Base-by-base conservation (phyloP, 441 rosid genomes). In the Capsella rubella region DNA sequence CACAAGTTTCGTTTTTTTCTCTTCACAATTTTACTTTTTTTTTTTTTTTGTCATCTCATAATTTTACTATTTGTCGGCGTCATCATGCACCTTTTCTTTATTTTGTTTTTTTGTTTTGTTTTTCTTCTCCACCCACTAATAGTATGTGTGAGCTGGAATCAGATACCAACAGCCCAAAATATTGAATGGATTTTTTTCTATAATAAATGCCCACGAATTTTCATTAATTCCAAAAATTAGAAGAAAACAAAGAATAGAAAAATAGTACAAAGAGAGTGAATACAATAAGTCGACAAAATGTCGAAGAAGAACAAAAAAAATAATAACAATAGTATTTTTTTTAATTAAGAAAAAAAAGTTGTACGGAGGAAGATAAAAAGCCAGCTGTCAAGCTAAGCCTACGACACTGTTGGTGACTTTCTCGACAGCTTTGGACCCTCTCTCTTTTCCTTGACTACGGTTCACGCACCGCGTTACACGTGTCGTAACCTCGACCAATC, bases 121-220 rank as follows among this genome's bases (percentile, higher is more conserved):
- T 2, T 10, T 43, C 10, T 51, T 64, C 4, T 29, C 35, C 64
- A 74, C 59, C 71, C 46, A 63, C 66, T 39, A 51, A 9, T 37
- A 35, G 18, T 10, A 43, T 64, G 35, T 21, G 64, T 76, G 62
- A 76, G 79, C 79, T 76, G 71, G 51, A 76, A 70, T 69, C 58
- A 69, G 47, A 51, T 61, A 54, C 47, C 34, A 54, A 54, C 21
- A 28, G 49, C 60, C 75, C 67, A 76, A 75, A 68, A 63, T 7
- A 42, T 69, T 49, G 69, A 75, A 68, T 54, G 64, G 29, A 53
- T 25, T 39, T 21, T 21, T 34, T 34, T 6, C 8, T 34, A 21
- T 27, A 74, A 56, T 65, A 52, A 58, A 52, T 42, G 67, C 37
- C 37, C 15, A 50, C 12, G 58, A 29, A 39, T 50, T 21, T 21